Evolutionary conservation across 352 stramenopile genomes (phyloP).

Genomic region (Pythium insidiosum): DNA sequence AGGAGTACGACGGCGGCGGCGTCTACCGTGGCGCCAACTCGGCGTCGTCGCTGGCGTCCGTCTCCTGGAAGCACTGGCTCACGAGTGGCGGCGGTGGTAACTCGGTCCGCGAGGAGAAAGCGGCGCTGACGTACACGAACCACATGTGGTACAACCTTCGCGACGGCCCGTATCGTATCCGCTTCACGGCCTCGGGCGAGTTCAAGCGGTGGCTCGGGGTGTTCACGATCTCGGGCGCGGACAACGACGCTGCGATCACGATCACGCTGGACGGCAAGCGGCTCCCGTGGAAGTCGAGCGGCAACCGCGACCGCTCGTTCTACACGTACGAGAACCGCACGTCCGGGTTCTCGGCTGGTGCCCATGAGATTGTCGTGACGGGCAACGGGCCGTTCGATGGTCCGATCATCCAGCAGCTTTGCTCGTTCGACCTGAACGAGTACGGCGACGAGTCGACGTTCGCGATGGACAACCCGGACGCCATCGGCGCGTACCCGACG

Average conservation of each 20-base stretch:
- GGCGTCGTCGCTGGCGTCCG: not conserved
- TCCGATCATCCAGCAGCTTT: constrained; percentile 25
- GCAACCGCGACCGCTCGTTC: constrained; percentile 21
- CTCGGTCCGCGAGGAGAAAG: constrained; percentile 18
- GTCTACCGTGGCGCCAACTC: constrained; percentile 31
- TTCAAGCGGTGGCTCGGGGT: constrained; percentile 24
- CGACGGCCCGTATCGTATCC: constrained; percentile 19
- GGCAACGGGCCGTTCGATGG: constrained; percentile 14
- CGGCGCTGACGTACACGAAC: constrained; percentile 15
- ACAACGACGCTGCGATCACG: constrained; percentile 20
- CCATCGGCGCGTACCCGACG: constrained; percentile 25
- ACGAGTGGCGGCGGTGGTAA: constrained; percentile 8
- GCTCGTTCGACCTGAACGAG: constrained; percentile 22
- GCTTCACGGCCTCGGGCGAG: constrained; percentile 19
- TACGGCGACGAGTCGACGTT: constrained; percentile 17
- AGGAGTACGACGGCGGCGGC: constrained; percentile 30
- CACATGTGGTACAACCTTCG: constrained; percentile 31
- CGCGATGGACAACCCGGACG: constrained; percentile 13
- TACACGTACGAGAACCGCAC: constrained; percentile 18
- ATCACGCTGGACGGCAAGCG: constrained; percentile 18
- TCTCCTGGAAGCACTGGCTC: constrained; percentile 27
- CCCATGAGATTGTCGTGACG: constrained; percentile 18
- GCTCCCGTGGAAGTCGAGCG: constrained; percentile 18
- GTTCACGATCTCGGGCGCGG: constrained; percentile 16
- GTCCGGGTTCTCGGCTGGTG: constrained; percentile 14